phyloP scores from a whole-genome alignment of 2,329 filamentous ascomycete genomes.

The Cercospora zeae-maydis region DNA sequence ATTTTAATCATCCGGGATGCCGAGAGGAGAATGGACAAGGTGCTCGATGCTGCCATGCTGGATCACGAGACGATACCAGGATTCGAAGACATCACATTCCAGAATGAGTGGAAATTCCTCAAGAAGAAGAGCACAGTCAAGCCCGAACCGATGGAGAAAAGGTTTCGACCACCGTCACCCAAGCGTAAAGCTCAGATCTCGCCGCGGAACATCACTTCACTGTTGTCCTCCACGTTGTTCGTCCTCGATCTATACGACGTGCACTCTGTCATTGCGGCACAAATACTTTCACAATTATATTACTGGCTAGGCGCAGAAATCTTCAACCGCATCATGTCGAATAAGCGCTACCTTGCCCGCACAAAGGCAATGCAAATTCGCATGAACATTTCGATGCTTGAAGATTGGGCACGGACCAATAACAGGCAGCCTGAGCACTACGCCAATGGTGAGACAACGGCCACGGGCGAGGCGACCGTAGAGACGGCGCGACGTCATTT shows the following conservation, averaged over 20 bases:
- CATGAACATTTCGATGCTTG: constrained; percentile 93
- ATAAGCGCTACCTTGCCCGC: constrained; percentile 85
- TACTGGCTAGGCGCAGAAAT: constrained; percentile 97
- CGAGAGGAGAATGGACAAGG: constrained; percentile 92
- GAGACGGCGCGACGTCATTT: constrained; percentile 82
- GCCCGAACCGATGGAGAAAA: constrained; percentile 82
- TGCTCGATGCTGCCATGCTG: constrained; percentile 87
- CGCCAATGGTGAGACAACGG: constrained; percentile 82
- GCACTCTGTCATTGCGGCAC: constrained; percentile 90
- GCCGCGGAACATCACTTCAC: constrained; percentile 89
- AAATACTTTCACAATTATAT: constrained; percentile 85
- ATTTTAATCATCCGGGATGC: constrained; percentile 96
- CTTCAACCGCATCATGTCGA: constrained; percentile 97
- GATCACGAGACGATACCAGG: constrained; percentile 98
- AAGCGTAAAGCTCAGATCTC: constrained; percentile 89
- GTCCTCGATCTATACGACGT: constrained; percentile 98
- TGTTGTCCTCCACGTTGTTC: constrained; percentile 92
- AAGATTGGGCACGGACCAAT: constrained; percentile 93
- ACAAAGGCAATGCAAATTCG: constrained; percentile 99
- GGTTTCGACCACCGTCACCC: constrained; percentile 86
- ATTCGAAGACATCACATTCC: constrained; percentile 93
- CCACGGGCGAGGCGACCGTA: constrained; percentile 80
- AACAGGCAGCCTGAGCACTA: constrained; percentile 94
- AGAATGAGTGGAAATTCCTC: constrained; percentile 98
- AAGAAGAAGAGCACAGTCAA: constrained; percentile 87